Evolutionary conservation across 768 basidiomycete species (phyloP), one percentile per base, ranked within the genome.

Genomic region (Lyophyllum shimeji): DNA sequence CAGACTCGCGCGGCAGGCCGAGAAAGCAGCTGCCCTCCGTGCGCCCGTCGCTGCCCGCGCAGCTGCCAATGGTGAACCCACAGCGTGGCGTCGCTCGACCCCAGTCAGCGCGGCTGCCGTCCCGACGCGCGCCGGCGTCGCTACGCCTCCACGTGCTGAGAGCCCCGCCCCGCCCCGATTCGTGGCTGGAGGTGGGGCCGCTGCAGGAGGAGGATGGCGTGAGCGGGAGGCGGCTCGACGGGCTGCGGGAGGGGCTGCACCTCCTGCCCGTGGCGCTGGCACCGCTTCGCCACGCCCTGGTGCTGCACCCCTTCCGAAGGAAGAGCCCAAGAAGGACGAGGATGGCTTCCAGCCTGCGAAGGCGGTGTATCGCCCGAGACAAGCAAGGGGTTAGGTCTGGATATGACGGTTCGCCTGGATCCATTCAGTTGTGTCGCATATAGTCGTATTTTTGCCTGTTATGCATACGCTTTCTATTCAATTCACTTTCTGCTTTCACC

Each of bases 281-380:
- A 60, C 64, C 5, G 57, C 65, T 20, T 63, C 74, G 24, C 68
- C 74, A 15, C 62, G 75, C 8, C 59, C 74, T 31, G 64, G 69
- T 15, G 72, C 80, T 42, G 73, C 76, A 11, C 60, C 65, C 27
- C 56, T 63, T 8, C 55, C 66, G 17, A 73, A 71, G 60, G 76
- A 81, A 51, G 80, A 81, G 49, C 48, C 66, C 5, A 73, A 72
- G 60, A 81, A 76, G 63, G 86, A 88, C 40, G 76, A 83, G 3
- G 89, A 91, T 63, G 89, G 90, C 3, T 90, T 90, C 78, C 83
- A 86, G 70, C 77, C 83, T 23, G 85, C 87, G 34, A 57, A 66
- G 21, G 69, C 70, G 12, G 59, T 63, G 20, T 63, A 57, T 53
- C 62, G 62, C 50, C 60, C 60, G 53, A 73, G 73, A 63, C 70